A percentile compares a stretch with the other conserved stretches of the same genome.
phyloP scores from a whole-genome alignment of 1,139 yeast species.

The Diutina neorugosa region DNA sequence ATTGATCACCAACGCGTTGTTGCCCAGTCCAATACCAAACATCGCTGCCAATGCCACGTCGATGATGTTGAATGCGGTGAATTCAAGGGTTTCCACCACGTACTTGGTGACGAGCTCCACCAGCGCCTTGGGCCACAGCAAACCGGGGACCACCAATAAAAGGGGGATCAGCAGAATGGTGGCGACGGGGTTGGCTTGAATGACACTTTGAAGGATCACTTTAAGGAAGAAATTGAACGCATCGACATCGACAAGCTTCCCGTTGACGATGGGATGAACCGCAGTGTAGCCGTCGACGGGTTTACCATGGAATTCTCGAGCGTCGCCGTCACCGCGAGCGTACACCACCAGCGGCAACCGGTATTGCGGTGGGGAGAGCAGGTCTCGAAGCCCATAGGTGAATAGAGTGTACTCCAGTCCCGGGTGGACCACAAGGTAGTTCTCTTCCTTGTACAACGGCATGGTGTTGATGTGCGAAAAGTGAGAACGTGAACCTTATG shows the following conservation, averaged over 20 bases:
- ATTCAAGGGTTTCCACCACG: constrained; percentile 59
- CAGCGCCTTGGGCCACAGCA: constrained; percentile 57
- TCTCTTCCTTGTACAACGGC: constrained; percentile 54
- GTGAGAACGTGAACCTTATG: not conserved
- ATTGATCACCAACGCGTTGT: constrained; percentile 57
- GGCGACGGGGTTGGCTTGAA: constrained; percentile 38
- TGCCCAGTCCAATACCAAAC: constrained; percentile 54
- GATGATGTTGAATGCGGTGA: constrained; percentile 61
- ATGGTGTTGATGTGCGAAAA: constrained; percentile 13
- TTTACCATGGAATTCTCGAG: constrained; percentile 28
- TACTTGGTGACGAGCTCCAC: constrained; percentile 63
- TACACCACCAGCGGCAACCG: constrained; percentile 70
- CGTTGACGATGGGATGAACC: constrained; percentile 50
- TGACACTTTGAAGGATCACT: constrained; percentile 44
- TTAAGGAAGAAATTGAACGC: constrained; percentile 65
- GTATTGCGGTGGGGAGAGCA: constrained; percentile 64
- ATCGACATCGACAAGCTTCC: constrained; percentile 51
- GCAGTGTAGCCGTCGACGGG: constrained; percentile 21
- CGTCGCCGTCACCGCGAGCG: constrained; percentile 19
- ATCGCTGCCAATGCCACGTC: constrained; percentile 62
- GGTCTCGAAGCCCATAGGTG: constrained; percentile 72
- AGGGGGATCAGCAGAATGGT: constrained; percentile 35
- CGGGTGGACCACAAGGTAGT: constrained; percentile 58
- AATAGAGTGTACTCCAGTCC: constrained; percentile 71
- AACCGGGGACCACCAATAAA: constrained; percentile 50